Evolutionary conservation across 2,329 filamentous ascomycete genomes (phyloP).

Genomic region (Talaromyces sp.): DNA sequence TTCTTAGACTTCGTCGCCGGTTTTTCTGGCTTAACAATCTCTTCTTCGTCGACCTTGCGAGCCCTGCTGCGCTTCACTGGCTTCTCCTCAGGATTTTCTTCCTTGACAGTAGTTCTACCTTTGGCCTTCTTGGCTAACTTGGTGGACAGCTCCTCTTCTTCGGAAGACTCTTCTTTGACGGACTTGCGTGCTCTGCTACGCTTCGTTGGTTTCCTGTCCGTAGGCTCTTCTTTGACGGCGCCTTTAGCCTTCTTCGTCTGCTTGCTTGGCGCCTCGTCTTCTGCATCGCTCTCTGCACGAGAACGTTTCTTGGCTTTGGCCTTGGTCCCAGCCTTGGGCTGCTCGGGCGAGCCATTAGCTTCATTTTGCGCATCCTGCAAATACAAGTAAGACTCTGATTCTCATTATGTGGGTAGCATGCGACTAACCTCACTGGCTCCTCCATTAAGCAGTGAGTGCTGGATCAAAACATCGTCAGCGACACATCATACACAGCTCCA

Average conservation of each 20-base stretch:
- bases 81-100: constrained; percentile 14
- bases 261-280: constrained; percentile 22
- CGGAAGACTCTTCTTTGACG: constrained; percentile 18
- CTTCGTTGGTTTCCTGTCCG: constrained; percentile 17
- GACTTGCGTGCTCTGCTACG: constrained; percentile 6
- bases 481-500: neutral
- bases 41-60: constrained; percentile 13
- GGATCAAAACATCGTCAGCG: neutral
- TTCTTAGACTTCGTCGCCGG: constrained; percentile 22
- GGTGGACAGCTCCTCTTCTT: constrained; percentile 20
- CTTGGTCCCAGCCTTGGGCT: constrained; percentile 14
- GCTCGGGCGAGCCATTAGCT: constrained; percentile 23
- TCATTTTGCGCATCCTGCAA: constrained; percentile 50
- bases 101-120: constrained; percentile 11
- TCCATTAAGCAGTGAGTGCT: constrained; percentile 57
- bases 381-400: constrained; percentile 63
- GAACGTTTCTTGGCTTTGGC: constrained; percentile 21
- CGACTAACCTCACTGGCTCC: constrained; percentile 37
- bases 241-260: constrained; percentile 18
- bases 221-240: constrained; percentile 18
- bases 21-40: constrained; percentile 15
- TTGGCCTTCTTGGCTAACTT: constrained; percentile 11
- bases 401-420: neutral
- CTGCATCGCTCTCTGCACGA: constrained; percentile 18
- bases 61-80: constrained; percentile 9